Conservation (phyloP, 2,329 filamentous ascomycete species). For the Albophoma yamanashiensis region DNA sequence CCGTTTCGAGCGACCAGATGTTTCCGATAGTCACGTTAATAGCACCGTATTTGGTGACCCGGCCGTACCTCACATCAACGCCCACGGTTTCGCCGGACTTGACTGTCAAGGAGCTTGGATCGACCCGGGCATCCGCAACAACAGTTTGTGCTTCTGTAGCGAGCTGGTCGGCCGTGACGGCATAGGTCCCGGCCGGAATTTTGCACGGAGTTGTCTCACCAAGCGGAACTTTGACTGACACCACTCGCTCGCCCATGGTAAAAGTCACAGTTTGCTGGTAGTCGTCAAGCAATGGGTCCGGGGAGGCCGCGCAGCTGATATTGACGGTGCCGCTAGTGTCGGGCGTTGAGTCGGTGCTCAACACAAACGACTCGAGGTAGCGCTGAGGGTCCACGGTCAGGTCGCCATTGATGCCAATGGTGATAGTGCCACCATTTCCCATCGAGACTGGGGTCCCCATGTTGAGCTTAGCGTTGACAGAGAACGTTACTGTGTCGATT, state of each 20-base stretch:
- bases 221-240: background rate
- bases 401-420: background rate
- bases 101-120: background rate
- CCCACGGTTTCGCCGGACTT: background rate
- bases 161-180: background rate
- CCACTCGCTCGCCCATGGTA: background rate
- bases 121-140: background rate
- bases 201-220: background rate
- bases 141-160: background rate
- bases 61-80: background rate
- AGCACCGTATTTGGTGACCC: background rate
- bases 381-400: background rate
- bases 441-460: background rate
- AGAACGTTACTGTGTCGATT: background rate
- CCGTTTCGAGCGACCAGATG: background rate
- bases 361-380: background rate
- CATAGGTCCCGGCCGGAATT: background rate
- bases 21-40: constrained; percentile 1
- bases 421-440: background rate
- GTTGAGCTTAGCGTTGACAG: background rate
- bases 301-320: background rate
- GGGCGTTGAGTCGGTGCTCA: background rate
- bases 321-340: background rate
- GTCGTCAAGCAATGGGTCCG: background rate
- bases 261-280: background rate